Base-by-base conservation (phyloP, 192 early-diverging fungal species). In the Backusella mclennaniae region DNA sequence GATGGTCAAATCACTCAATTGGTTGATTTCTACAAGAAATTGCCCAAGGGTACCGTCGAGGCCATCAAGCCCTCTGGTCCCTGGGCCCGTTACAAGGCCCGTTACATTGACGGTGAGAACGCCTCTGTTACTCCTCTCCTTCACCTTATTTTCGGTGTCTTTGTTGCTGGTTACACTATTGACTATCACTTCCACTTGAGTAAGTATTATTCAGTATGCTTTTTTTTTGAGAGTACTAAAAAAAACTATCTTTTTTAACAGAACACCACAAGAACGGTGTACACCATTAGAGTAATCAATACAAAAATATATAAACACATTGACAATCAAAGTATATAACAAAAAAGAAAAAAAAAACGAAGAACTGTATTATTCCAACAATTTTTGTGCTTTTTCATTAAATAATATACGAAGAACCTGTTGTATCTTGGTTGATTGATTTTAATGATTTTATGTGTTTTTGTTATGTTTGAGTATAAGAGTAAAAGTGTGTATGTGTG, bases 221-320 rank as follows among this genome's bases (percentile, higher is more conserved):
- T 39, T 39, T 39, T 2, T 39, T 39, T 39, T 11, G n/a, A 74
- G 23, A 19, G 49, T 63, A 52, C 29, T 39, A 66, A 36, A 41
- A 9, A 31, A 33, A 33, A 33, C 31, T 33, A 26, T 59, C 2
- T 67, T 69, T 75, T 46, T 52, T 19, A 49, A 38, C 81, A 89
- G 88, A 87, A 88, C 88, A 92, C 89, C 93, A 94, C 91, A 94
- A 92, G 91, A 90, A 89, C 84, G 90, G 88, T 70, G 91, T 91
- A 81, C 89, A 94, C 90, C 93, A 94, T 83, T 94, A 92, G 81
- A 83, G 75, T 19, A 53, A 26, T 59, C 53, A 11, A 26, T 23
- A 23, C n/a, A 59, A 59, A 59, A 59, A 59, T 9, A 56, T 56
- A 56, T 56, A 53, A 67, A 67, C 66, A 67, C 33, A 35, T 4